Evolutionary conservation across 2,329 filamentous ascomycete genomes (phyloP), one percentile per base, ranked within the genome.

Genomic region (Trichoderma harzianum): DNA sequence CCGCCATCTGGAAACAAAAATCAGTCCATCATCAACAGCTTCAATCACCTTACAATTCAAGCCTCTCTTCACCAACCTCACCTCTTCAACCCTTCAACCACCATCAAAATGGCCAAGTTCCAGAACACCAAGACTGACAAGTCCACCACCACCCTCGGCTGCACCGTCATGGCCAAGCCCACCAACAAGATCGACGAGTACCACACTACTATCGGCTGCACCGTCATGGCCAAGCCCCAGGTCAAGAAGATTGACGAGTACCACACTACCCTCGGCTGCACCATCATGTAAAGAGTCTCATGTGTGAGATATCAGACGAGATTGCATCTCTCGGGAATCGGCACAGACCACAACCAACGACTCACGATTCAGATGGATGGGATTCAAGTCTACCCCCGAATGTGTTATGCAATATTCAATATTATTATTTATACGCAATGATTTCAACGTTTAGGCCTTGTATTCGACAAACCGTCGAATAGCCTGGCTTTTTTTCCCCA

Each of bases 221-320:
- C 30, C 32, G 47, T 66, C 51, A 66, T 66, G 63, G 47, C 63
- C 30, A 66, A 66, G 51, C 63, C 63, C 8, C 8, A 36, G 16
- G 24, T n/a, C 39, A 26, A 64, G 16, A 57, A 57, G 43, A 24
- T 51, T 18, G 32, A 21, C n/a, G 28, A 30, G 14, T 14, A 39
- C 64, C 64, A 51, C 30, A 43, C 43, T 21, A 24, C 28, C 63
- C n/a, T 66, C 14, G 63, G 63, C 51, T 68, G 65, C 65, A 60
- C 34, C 26, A 69, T 82, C 76, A 81, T 82, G 80, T 82, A 80
- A 79, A 76, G 57, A 57, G 36, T 57, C 32, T 30, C 16, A 10
- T 30, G 14, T n/a, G 6, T 57, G 39, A 10, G 34, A 43, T 11
- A 68, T 16, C 11, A 21, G 47, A 51, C 51, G 64, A 30, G 24